Conservation (phyloP, 371 early-diverging fungal species). For the Coemansia sp. region DNA sequence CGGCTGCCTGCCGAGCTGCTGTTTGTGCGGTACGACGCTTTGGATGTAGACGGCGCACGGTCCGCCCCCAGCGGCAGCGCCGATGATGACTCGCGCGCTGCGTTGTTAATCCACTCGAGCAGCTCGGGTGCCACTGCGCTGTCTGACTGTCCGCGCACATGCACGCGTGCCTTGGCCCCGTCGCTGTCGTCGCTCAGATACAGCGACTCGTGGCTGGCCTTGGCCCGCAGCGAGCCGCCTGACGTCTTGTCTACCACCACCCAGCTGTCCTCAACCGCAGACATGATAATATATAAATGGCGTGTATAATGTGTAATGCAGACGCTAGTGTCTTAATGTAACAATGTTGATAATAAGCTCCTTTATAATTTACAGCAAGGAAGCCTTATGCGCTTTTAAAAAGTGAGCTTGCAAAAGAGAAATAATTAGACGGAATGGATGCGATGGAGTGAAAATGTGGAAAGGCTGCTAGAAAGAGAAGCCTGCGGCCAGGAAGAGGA, state of each 20-base stretch:
- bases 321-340: neutral
- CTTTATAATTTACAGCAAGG: neutral
- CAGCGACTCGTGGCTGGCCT: constrained; percentile 49
- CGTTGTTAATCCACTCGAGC: constrained; percentile 46
- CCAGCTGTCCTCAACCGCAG: constrained; percentile 48
- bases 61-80: constrained; percentile 28
- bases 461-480: too few species aligned
- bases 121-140: constrained; percentile 41
- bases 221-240: constrained; percentile 37
- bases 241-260: constrained; percentile 50
- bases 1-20: constrained; percentile 45
- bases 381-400: neutral
- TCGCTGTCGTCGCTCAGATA: constrained; percentile 29
- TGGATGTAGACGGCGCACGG: constrained; percentile 36
- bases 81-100: constrained; percentile 33
- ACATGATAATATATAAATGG: constrained; percentile 13
- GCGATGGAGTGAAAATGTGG: too few species aligned
- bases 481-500: neutral
- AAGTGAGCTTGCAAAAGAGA: neutral
- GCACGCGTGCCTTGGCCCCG: constrained; percentile 28
- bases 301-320: neutral
- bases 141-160: constrained; percentile 21
- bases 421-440: too few species aligned
- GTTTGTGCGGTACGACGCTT: constrained; percentile 42
- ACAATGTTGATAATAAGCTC: neutral